Evolutionary conservation across 2,329 filamentous ascomycete species (phyloP).

Genomic region (Fusarium albidum): DNA sequence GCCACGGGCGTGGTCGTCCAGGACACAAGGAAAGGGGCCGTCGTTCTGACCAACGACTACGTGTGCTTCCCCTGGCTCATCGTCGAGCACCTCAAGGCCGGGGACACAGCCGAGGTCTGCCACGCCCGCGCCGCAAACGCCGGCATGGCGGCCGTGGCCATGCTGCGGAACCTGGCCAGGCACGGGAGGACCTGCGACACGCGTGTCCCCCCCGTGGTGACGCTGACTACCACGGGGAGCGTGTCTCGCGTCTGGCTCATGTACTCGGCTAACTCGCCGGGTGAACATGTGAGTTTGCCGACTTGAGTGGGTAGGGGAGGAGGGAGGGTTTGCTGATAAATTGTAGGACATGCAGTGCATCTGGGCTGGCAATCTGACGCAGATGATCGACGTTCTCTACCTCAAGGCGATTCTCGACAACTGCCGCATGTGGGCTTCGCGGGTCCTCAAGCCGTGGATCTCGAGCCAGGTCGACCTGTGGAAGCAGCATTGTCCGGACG

Average conservation of each 20-base stretch:
- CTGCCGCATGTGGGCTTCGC: slow-evolving; percentile 26
- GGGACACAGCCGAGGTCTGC: slow-evolving; percentile 6
- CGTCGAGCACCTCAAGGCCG: slow-evolving; percentile 26
- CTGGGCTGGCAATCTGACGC: slow-evolving; percentile 26
- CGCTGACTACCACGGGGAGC: slow-evolving; percentile 17
- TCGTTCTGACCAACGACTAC: slow-evolving; percentile 12
- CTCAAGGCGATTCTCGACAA: slow-evolving; percentile 29
- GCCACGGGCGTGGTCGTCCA: slow-evolving; percentile 14
- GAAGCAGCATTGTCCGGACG: slow-evolving; percentile 9
- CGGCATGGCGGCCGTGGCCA: slow-evolving; percentile 15
- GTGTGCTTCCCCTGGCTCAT: slow-evolving; percentile 30
- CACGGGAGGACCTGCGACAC: slow-evolving; percentile 8
- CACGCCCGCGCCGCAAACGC: slow-evolving; percentile 21
- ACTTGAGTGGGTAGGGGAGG: no score
- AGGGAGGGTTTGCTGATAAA: background rate
- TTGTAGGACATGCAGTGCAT: slow-evolving; percentile 25
- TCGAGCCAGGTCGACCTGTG: slow-evolving; percentile 28
- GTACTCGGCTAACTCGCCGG: slow-evolving; percentile 7
- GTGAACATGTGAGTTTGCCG: slow-evolving; percentile 13
- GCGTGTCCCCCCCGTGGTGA: slow-evolving; percentile 23
- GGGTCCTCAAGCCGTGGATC: slow-evolving; percentile 24
- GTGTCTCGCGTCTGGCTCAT: slow-evolving; percentile 26
- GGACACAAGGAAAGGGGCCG: slow-evolving; percentile 2
- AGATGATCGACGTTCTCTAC: slow-evolving; percentile 18
- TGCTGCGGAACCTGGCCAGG: slow-evolving; percentile 16